Conservation (phyloP, 441 rosid species). For the Populus trichocarpa region DNA sequence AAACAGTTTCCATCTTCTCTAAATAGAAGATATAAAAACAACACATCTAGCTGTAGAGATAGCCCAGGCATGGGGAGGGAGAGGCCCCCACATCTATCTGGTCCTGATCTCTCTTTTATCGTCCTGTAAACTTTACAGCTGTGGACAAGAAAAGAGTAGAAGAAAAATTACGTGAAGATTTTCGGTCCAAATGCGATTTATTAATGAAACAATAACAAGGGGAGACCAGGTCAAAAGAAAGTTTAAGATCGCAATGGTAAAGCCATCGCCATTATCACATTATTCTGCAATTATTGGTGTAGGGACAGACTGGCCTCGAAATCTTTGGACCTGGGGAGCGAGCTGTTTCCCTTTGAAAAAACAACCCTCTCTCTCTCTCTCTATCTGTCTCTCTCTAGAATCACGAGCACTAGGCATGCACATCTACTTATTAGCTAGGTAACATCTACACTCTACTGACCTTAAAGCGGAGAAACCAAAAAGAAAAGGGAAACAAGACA, state of each 20-base stretch:
- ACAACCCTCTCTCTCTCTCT: background rate
- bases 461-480: slow-evolving; percentile 26
- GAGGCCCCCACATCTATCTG: background rate
- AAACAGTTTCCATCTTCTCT: background rate
- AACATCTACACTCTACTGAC: slow-evolving; percentile 24
- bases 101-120: slow-evolving; percentile 8
- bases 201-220: slow-evolving; percentile 12
- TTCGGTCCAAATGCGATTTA: slow-evolving; percentile 25
- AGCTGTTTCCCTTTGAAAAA: slow-evolving; percentile 61
- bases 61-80: too few species aligned
- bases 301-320: slow-evolving; percentile 45
- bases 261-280: slow-evolving; percentile 33
- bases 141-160: slow-evolving; percentile 18
- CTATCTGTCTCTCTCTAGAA: slow-evolving; percentile 5
- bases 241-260: background rate
- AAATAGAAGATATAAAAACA: background rate
- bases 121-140: slow-evolving; percentile 48
- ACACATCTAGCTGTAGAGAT: background rate
- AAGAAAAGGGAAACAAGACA: slow-evolving; percentile 29
- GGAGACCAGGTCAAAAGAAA: slow-evolving; percentile 39
- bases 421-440: background rate
- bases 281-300: slow-evolving; percentile 59
- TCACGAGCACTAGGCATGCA: slow-evolving; percentile 34
- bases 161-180: slow-evolving; percentile 16
- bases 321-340: slow-evolving; percentile 45